Evolutionary conservation across 2,329 filamentous ascomycete species (phyloP).

Genomic region (Colletotrichum sp.): DNA sequence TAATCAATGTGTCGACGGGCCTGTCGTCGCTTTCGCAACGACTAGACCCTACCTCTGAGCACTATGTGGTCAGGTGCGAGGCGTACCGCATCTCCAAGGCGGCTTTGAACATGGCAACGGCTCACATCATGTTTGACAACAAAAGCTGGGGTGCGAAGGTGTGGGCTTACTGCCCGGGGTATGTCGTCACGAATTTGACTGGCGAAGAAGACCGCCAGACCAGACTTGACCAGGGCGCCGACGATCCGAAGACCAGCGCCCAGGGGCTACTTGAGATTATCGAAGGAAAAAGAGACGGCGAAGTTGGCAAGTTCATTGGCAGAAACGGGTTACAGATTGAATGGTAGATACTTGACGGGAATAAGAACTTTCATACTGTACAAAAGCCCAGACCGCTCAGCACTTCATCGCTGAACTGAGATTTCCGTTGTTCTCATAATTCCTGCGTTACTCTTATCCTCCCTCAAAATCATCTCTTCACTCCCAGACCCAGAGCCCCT

Average conservation of each 20-base stretch:
- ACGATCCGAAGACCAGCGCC: conserved; percentile 30
- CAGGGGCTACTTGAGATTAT: conserved; percentile 28
- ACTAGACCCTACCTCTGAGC: conserved; percentile 21
- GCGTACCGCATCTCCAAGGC: conserved; percentile 40
- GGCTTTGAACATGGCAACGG: conserved; percentile 40
- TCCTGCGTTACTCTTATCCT: neutral
- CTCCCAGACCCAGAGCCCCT: neutral
- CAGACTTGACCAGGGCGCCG: conserved; percentile 27
- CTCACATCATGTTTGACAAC: conserved; percentile 30
- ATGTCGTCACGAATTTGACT: conserved; percentile 34
- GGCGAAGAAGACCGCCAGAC: conserved; percentile 29
- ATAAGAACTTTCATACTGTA: accelerated
- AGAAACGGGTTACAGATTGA: neutral
- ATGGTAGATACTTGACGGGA: accelerated
- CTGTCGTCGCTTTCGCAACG: conserved; percentile 34
- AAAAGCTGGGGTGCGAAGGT: conserved; percentile 34
- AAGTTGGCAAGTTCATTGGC: conserved; percentile 26
- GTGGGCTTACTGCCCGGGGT: conserved; percentile 37
- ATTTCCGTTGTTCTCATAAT: conserved; percentile 1
- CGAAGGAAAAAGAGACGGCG: conserved; percentile 30
- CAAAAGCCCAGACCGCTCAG: accelerated
- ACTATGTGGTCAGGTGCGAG: conserved; percentile 22
- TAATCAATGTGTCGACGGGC: conserved; percentile 37
- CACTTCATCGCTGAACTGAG: neutral
- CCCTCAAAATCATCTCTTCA: conserved; percentile 7